phyloP scores from a whole-genome alignment of 345 rosid species.

The Syzygium aqueum region DNA sequence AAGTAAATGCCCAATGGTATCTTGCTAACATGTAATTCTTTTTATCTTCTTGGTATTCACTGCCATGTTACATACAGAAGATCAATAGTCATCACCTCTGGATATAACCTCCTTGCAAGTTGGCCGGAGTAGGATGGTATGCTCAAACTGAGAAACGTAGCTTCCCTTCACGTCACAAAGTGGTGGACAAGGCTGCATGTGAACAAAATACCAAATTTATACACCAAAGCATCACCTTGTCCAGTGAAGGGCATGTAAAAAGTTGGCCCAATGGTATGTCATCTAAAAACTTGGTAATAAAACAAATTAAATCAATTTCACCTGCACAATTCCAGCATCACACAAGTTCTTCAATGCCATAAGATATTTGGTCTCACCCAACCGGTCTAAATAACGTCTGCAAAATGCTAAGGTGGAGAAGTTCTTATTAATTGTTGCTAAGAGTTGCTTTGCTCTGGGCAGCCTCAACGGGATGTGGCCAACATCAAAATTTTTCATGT shows the following conservation, averaged over 20 bases:
- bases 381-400: constrained; percentile 81
- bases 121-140: constrained; percentile 84
- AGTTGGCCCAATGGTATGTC: background rate
- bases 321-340: constrained; percentile 88
- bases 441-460: constrained; percentile 90
- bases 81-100: constrained; percentile 77
- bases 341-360: constrained; percentile 94
- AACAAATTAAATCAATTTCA: constrained; percentile 5
- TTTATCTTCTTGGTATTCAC: background rate
- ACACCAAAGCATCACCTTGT: background rate
- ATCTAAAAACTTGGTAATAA: background rate
- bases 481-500: constrained; percentile 78
- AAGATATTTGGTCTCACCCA: constrained; percentile 86
- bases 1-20: background rate
- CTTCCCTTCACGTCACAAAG: constrained; percentile 85
- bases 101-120: constrained; percentile 96
- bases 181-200: constrained; percentile 79
- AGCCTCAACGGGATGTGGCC: constrained; percentile 77
- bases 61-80: background rate
- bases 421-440: constrained; percentile 88
- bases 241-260: background rate
- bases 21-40: background rate
- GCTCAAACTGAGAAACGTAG: constrained; percentile 89
- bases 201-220: background rate
- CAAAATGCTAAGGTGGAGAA: constrained; percentile 93